These are phyloP conservation scores for Microsporum audouinii DNA, from an alignment of 2,329 filamentous ascomycete species.

Conservation along the genomic window DNA sequence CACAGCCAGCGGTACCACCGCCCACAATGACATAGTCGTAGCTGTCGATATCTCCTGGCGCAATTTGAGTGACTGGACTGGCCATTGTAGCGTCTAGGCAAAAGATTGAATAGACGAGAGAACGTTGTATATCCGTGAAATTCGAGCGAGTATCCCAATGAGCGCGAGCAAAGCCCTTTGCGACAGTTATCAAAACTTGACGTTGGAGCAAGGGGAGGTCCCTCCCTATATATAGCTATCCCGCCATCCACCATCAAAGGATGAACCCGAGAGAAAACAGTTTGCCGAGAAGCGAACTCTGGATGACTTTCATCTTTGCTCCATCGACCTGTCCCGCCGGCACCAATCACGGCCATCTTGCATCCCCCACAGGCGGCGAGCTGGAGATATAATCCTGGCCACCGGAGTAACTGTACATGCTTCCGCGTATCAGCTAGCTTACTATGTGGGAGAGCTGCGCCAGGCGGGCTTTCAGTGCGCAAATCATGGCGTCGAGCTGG, in stretches of 20 bases:
- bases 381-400: background rate
- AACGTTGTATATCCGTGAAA: too few relatives aligned
- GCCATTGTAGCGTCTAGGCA: background rate
- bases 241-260: background rate
- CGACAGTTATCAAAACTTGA: background rate
- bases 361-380: background rate
- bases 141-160: background rate
- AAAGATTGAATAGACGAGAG: background rate
- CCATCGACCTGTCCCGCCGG: background rate
- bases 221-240: background rate
- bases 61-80: constrained; percentile 54
- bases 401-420: background rate
- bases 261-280: background rate
- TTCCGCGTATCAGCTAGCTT: background rate
- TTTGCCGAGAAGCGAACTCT: background rate
- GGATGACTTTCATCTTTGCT: background rate
- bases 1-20: constrained; percentile 76
- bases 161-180: background rate
- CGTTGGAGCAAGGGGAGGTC: background rate
- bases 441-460: background rate
- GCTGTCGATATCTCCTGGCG: constrained; percentile 51
- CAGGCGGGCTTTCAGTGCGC: background rate
- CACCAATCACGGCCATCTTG: constrained; percentile 1
- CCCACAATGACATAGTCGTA: constrained; percentile 82
- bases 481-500: constrained; percentile 1